A percentile compares a stretch with the other conserved stretches of the same genome.
phyloP scores from a whole-genome alignment of 495 filamentous ascomycete genomes.

The Aspergillus homomorphus region DNA sequence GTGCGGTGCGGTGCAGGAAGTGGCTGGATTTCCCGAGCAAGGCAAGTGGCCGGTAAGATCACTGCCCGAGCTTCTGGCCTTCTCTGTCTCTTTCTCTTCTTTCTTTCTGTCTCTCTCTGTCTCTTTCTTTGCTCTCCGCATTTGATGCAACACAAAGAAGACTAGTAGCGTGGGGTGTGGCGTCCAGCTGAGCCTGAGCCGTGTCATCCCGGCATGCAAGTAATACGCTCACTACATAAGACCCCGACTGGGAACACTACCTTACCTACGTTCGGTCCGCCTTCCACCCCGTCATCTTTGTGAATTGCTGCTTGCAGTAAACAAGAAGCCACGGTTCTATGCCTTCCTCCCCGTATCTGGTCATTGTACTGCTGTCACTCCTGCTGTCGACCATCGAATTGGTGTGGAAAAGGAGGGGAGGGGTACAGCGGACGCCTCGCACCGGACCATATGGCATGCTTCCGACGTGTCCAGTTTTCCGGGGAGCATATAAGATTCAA shows the following conservation, averaged over 20 bases:
- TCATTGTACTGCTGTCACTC: background rate
- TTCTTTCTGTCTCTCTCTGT: no score
- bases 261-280: no score
- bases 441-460: background rate
- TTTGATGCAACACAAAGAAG: conserved; percentile 6
- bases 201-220: conserved; percentile 25
- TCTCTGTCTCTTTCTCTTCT: conserved; percentile 19
- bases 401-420: background rate
- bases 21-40: conserved; percentile 7
- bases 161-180: conserved; percentile 25
- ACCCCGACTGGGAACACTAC: conserved; percentile 8
- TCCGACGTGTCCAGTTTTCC: background rate
- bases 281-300: conserved; percentile 4
- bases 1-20: conserved; percentile 14
- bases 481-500: background rate
- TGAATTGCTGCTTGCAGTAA: no score
- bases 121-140: no score
- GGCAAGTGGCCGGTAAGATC: conserved; percentile 18
- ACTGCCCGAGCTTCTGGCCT: conserved; percentile 17
- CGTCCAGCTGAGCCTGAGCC: conserved; percentile 26
- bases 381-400: background rate
- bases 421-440: no score
- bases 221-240: conserved; percentile 18
- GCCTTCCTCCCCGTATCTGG: background rate
- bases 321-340: background rate